A percentile compares a stretch with the other conserved stretches of the same genome.
phyloP scores from a whole-genome alignment of 306 rosid genomes.

The Notholithocarpus densiflorus region DNA sequence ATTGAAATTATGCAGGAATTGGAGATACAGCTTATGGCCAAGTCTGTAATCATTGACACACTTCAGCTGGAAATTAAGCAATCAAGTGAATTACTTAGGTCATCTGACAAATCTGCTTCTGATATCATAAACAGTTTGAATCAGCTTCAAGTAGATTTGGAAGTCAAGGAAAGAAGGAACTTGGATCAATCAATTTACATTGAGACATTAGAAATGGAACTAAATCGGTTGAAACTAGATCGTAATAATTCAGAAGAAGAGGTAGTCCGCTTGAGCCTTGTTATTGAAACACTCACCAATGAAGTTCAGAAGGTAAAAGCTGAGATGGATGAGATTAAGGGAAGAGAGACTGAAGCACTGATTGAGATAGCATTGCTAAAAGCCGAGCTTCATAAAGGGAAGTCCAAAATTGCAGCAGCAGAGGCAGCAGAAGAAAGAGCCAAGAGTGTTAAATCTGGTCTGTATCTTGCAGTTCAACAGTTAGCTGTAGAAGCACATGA shows the following conservation, averaged over 20 bases:
- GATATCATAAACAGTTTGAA: constrained; percentile 16
- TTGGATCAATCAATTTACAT: constrained; percentile 30
- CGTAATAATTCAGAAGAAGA: constrained; percentile 36
- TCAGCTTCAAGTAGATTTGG: constrained; percentile 33
- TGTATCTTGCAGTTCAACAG: constrained; percentile 33
- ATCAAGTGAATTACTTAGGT: constrained; percentile 16
- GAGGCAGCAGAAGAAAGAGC: constrained; percentile 39
- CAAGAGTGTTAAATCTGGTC: constrained; percentile 20
- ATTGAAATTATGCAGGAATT: constrained; percentile 27
- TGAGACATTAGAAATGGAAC: constrained; percentile 41
- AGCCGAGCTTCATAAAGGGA: constrained; percentile 50
- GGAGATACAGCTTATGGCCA: constrained; percentile 25
- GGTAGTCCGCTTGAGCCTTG: constrained; percentile 27
- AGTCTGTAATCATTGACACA: constrained; percentile 17
- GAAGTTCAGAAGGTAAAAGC: constrained; percentile 38
- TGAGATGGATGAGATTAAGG: constrained; percentile 37
- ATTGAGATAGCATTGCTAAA: constrained; percentile 55
- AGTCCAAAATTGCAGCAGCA: constrained; percentile 27
- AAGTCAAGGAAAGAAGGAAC: constrained; percentile 31
- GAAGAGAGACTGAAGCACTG: constrained; percentile 34
- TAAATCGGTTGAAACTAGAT: constrained; percentile 40
- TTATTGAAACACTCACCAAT: constrained; percentile 32
- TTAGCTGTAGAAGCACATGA: constrained; percentile 31
- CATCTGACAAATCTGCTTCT: constrained; percentile 22
- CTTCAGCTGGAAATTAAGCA: constrained; percentile 27